Percentiles rank a stretch among this genome's conserved stretches.
Evolutionary conservation across 768 basidiomycete genomes (phyloP).

Genomic region (Scleroderma citrinum): DNA sequence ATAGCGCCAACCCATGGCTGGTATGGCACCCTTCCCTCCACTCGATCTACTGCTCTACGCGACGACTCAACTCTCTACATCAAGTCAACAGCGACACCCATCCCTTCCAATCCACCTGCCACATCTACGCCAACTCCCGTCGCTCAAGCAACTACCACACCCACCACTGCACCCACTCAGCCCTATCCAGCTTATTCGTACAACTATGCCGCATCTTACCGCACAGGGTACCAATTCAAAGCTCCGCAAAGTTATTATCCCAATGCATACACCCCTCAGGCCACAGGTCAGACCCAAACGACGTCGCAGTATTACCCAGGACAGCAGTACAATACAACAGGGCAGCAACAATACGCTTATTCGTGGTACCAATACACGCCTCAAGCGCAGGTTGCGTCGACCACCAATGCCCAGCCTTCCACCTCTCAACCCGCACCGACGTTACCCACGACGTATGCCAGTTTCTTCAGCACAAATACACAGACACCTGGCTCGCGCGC

Average conservation of each 20-base stretch:
- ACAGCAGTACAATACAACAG: constrained; percentile 29
- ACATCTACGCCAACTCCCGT: constrained; percentile 30
- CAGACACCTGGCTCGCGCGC: constrained; percentile 38
- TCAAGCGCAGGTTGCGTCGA: constrained; percentile 24
- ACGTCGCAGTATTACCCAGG: constrained; percentile 32
- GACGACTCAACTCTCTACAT: constrained; percentile 74
- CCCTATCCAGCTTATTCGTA: constrained; percentile 31
- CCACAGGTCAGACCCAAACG: constrained; percentile 21
- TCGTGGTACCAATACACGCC: constrained; percentile 42
- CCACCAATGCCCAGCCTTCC: constrained; percentile 40
- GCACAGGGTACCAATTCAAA: constrained; percentile 32
- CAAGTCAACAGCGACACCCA: constrained; percentile 36
- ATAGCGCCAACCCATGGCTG: constrained; percentile 56
- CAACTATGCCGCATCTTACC: constrained; percentile 30
- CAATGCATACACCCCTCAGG: constrained; percentile 20
- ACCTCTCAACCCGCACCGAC: constrained; percentile 25
- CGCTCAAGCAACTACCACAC: constrained; percentile 14
- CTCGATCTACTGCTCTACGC: constrained; percentile 53
- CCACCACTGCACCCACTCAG: constrained; percentile 22
- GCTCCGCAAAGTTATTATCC: constrained; percentile 34
- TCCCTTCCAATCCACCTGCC: constrained; percentile 28
- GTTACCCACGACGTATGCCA: constrained; percentile 33
- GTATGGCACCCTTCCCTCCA: constrained; percentile 65
- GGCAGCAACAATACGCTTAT: constrained; percentile 38
- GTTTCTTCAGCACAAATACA: constrained; percentile 32